Evolutionary conservation across 805 yeast species (phyloP).

Genomic region (Wilhelminamyces savonicus): DNA sequence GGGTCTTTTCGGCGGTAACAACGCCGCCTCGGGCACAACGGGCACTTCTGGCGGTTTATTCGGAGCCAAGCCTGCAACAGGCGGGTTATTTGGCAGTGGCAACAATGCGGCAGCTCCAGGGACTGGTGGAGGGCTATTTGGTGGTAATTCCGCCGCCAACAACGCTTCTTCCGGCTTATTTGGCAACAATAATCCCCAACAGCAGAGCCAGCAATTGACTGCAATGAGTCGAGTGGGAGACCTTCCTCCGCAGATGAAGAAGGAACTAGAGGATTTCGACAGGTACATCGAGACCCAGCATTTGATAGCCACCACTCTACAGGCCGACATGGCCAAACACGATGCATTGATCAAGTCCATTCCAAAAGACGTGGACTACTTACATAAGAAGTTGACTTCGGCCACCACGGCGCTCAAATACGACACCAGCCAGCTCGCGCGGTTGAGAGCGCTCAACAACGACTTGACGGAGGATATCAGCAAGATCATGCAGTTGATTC

Average conservation of each 20-base stretch:
- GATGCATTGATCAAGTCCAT: slow-evolving; percentile 59
- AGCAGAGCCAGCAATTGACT: slow-evolving; percentile 46
- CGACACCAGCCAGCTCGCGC: slow-evolving; percentile 34
- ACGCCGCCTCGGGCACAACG: slow-evolving; percentile 4
- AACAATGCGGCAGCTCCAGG: neutral
- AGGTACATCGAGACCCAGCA: slow-evolving; percentile 70
- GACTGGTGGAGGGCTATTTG: slow-evolving; percentile 21
- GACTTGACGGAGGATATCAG: slow-evolving; percentile 45
- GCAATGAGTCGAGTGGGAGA: slow-evolving; percentile 74
- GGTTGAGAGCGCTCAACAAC: slow-evolving; percentile 30
- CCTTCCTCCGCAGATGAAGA: slow-evolving; percentile 63
- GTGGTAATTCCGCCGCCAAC: slow-evolving; percentile 6
- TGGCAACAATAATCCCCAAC: slow-evolving; percentile 7
- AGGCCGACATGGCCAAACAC: slow-evolving; percentile 57
- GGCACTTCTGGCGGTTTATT: slow-evolving; percentile 16
- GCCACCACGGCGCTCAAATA: slow-evolving; percentile 58
- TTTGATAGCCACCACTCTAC: slow-evolving; percentile 60
- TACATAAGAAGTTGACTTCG: slow-evolving; percentile 54
- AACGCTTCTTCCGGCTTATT: neutral
- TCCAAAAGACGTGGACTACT: slow-evolving; percentile 64
- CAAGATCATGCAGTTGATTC: slow-evolving; percentile 47
- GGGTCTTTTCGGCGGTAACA: slow-evolving; percentile 14
- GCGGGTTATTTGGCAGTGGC: slow-evolving; percentile 9
- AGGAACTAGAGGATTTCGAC: slow-evolving; percentile 64
- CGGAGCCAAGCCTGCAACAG: slow-evolving; percentile 9